Percentiles rank a stretch among this genome's conserved stretches.
Evolutionary conservation across 305 asterid species (phyloP).

Genomic region (Plantago lanceolata): DNA sequence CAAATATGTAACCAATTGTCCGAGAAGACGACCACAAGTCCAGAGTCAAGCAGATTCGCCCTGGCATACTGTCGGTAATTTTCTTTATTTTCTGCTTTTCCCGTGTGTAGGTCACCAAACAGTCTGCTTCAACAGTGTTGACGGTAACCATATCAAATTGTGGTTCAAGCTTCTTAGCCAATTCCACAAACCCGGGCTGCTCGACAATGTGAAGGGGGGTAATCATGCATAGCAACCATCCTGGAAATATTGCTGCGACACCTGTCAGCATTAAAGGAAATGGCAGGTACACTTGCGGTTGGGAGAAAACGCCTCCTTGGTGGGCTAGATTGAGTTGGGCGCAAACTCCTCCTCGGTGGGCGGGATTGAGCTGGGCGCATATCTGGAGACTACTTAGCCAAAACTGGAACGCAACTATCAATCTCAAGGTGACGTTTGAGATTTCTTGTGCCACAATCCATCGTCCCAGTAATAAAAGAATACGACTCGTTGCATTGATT

Average conservation of each 20-base stretch:
- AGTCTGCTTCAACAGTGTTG: slow-evolving; percentile 83
- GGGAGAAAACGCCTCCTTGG: slow-evolving; percentile 66
- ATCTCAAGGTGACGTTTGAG: slow-evolving; percentile 93
- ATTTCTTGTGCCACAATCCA: slow-evolving; percentile 94
- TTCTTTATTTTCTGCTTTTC: slow-evolving; percentile 68
- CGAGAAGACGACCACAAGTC: slow-evolving; percentile 76
- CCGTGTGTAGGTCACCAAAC: slow-evolving; percentile 73
- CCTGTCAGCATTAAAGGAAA: slow-evolving; percentile 70
- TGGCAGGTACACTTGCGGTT: slow-evolving; percentile 43
- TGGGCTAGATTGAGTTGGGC: no score
- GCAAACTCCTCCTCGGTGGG: no score
- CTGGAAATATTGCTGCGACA: slow-evolving; percentile 76
- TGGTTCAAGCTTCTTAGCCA: slow-evolving; percentile 78
- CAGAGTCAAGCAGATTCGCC: slow-evolving; percentile 69
- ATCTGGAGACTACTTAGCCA: no score
- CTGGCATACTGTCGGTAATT: slow-evolving; percentile 67
- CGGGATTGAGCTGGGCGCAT: no score
- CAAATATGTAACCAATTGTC: slow-evolving; percentile 58
- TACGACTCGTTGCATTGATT: slow-evolving; percentile 91
- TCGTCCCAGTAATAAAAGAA: slow-evolving; percentile 80
- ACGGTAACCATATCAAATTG: slow-evolving; percentile 85
- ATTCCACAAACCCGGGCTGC: slow-evolving; percentile 81
- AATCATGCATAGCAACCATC: slow-evolving; percentile 93
- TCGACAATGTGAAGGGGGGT: slow-evolving; percentile 94
- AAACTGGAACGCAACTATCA: slow-evolving; percentile 44